Conservation (phyloP, 306 rosid species). For the Calophaca sinica region DNA sequence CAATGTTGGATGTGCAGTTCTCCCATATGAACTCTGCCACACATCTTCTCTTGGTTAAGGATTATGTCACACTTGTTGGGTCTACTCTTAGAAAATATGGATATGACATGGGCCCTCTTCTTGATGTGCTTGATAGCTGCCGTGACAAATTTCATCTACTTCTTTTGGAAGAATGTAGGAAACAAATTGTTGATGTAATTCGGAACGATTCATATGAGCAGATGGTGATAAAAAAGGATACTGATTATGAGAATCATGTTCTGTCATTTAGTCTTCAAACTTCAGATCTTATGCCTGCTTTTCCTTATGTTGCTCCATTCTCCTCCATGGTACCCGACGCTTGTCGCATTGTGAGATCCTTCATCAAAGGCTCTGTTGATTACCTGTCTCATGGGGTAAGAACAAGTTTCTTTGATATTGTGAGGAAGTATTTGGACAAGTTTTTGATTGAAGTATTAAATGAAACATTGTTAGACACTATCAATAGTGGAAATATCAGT, state of each 20-base stretch:
- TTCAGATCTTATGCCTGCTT: constrained; percentile 86
- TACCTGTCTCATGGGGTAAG: constrained; percentile 70
- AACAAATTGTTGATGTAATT: constrained; percentile 62
- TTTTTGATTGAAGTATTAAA: constrained; percentile 75
- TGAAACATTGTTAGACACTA: constrained; percentile 66
- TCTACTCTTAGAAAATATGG: constrained; percentile 83
- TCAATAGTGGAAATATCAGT: constrained; percentile 64
- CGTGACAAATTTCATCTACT: constrained; percentile 76
- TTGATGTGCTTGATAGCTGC: constrained; percentile 70
- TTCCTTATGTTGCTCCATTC: constrained; percentile 86
- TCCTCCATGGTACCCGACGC: constrained; percentile 87
- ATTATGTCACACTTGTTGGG: constrained; percentile 84
- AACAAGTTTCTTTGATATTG: constrained; percentile 60
- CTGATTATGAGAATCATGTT: constrained; percentile 77
- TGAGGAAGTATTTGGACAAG: constrained; percentile 75
- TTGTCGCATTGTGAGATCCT: constrained; percentile 81
- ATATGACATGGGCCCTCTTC: constrained; percentile 73
- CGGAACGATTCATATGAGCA: constrained; percentile 79
- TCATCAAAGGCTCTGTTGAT: constrained; percentile 88
- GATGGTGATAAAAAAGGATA: constrained; percentile 83
- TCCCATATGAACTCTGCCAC: constrained; percentile 76
- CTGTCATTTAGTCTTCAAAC: constrained; percentile 75
- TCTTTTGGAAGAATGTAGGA: constrained; percentile 73
- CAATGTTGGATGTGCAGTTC: constrained; percentile 77
- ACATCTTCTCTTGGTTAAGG: constrained; percentile 90